Conservation (phyloP, 257 asterid species). For the Gentiana straminea region DNA sequence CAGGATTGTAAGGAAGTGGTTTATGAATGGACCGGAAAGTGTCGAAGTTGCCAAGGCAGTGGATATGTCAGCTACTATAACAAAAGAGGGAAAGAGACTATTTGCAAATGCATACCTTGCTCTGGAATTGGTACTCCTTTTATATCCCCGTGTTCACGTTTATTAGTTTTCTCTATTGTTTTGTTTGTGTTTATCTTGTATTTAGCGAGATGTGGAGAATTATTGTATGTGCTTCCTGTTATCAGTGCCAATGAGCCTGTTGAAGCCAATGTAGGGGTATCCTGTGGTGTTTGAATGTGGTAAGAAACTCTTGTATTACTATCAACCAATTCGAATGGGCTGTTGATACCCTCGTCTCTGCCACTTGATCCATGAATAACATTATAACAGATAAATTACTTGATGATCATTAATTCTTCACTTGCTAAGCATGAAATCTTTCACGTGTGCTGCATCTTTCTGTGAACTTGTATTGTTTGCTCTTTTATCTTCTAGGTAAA, state of each 20-base stretch:
- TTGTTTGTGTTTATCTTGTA: neutral
- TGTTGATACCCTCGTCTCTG: too few species aligned
- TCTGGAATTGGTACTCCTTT: conserved; percentile 57
- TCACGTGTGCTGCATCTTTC: neutral
- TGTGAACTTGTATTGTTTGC: neutral
- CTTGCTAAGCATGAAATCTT: neutral
- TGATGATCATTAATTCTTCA: too few species aligned
- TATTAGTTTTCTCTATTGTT: neutral
- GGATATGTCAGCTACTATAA: conserved; percentile 76
- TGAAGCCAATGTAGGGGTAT: too few species aligned
- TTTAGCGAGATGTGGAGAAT: too few species aligned
- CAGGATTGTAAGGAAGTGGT: conserved; percentile 85
- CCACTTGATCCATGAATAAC: too few species aligned
- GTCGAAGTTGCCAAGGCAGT: conserved; percentile 92
- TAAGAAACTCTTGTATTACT: too few species aligned
- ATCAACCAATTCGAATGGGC: too few species aligned
- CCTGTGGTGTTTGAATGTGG: too few species aligned
- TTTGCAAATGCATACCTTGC: conserved; percentile 96
- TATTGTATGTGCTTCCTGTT: too few species aligned
- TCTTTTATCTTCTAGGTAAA: neutral
- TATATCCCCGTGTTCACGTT: neutral
- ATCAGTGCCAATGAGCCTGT: too few species aligned
- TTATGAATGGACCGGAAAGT: conserved; percentile 94
- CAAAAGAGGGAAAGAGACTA: conserved; percentile 75
- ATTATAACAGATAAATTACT: too few species aligned